Conservation (phyloP, 2,329 filamentous ascomycete species). For the Coniella lustricola region DNA sequence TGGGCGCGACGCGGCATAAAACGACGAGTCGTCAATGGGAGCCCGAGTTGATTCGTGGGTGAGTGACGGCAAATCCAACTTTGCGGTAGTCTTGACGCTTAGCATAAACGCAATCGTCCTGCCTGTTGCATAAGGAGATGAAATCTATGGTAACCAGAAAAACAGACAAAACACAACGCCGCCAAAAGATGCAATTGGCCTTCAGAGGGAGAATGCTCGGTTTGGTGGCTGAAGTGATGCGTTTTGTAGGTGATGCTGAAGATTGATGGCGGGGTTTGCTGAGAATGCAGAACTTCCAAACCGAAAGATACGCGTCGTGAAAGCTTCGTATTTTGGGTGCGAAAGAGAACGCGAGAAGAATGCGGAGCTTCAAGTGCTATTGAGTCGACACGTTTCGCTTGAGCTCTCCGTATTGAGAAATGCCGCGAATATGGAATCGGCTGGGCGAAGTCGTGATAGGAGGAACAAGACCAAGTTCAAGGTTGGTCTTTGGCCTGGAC, state of each 20-base stretch:
- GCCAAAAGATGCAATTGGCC: conserved; percentile 11
- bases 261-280: not conserved
- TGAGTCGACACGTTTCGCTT: conserved; percentile 2
- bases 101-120: conserved; percentile 13
- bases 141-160: not conserved
- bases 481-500: not conserved
- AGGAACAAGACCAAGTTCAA: too few species aligned
- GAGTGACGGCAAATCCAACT: conserved; percentile 89
- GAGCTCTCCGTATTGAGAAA: too few species aligned
- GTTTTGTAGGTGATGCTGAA: not conserved
- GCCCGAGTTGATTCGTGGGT: conserved; percentile 77
- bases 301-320: conserved; percentile 2
- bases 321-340: conserved; percentile 7
- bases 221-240: conserved; percentile 1
- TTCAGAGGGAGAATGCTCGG: not conserved
- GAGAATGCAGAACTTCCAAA: not conserved
- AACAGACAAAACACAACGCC: conserved; percentile 6
- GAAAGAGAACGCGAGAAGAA: too few species aligned
- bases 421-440: not conserved
- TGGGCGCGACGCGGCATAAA: conserved; percentile 61
- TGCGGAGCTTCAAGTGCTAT: conserved; percentile 1
- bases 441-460: not conserved
- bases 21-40: conserved; percentile 57
- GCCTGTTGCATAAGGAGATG: conserved; percentile 7
- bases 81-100: conserved; percentile 56